These are phyloP conservation scores for Aristolochia californica DNA, from an alignment of 164 flowering plant genomes.

Conservation along the genomic window DNA sequence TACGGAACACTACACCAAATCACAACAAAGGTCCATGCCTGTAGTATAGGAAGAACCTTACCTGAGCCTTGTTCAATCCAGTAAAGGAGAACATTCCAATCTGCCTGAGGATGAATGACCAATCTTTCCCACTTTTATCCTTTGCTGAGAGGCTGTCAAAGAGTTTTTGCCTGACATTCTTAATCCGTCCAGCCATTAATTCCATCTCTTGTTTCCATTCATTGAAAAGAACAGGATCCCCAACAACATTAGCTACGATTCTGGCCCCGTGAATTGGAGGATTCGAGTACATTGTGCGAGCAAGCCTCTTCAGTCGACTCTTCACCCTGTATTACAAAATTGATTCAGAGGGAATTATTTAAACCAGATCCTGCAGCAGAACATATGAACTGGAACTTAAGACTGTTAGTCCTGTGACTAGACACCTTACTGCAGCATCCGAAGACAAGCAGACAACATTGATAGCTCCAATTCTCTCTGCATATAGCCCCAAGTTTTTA, in stretches of 20 bases:
- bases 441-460: constrained; percentile 83
- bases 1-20: no score
- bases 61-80: constrained; percentile 91
- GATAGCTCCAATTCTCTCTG: constrained; percentile 94
- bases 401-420: neutral
- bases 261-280: constrained; percentile 95
- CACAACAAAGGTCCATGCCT: no score
- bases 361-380: neutral
- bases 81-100: constrained; percentile 99
- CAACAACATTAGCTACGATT: constrained; percentile 89
- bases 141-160: constrained; percentile 61
- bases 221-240: constrained; percentile 59
- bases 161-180: constrained; percentile 74
- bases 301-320: constrained; percentile 93
- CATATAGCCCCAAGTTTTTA: constrained; percentile 89
- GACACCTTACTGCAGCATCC: constrained; percentile 77
- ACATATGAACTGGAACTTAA: neutral
- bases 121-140: constrained; percentile 86
- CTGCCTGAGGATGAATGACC: constrained; percentile 90
- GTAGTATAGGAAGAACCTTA: constrained; percentile 24
- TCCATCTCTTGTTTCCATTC: constrained; percentile 98
- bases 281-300: constrained; percentile 97
- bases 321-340: constrained; percentile 53
- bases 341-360: neutral
- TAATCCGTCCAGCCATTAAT: constrained; percentile 94